Evolutionary conservation across 1,284 basidiomycete species (phyloP).

Genomic region (Taiwanofungus camphoratus): DNA sequence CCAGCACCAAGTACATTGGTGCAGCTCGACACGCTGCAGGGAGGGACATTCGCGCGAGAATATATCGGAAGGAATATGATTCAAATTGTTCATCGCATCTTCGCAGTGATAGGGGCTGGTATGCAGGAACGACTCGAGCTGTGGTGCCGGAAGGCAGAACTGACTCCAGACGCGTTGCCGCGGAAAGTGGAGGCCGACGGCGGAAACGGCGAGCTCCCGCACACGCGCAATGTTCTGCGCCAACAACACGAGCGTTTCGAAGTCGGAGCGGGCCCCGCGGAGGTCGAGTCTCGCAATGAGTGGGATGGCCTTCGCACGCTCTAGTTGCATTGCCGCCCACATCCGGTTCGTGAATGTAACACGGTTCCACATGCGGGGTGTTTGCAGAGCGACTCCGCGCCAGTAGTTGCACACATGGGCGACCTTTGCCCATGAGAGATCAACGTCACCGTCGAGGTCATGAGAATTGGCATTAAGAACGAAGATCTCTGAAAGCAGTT

Average conservation of each 20-base stretch:
- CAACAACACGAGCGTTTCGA: not conserved
- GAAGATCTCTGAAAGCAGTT: conserved; percentile 8
- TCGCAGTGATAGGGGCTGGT: not conserved
- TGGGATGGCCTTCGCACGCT: conserved; percentile 5
- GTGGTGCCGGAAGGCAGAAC: conserved; percentile 2
- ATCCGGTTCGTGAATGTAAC: conserved; percentile 3
- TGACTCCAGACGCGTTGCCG: not conserved
- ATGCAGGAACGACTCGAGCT: conserved; percentile 6
- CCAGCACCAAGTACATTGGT: conserved; percentile 9
- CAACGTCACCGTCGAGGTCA: not conserved
- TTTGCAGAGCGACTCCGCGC: conserved; percentile 3
- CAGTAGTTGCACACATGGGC: conserved; percentile 6
- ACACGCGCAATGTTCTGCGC: conserved; percentile 3
- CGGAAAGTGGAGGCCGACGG: not conserved
- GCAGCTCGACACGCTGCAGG: conserved; percentile 5
- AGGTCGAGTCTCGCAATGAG: conserved; percentile 3
- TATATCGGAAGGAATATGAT: conserved; percentile 1
- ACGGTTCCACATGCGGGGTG: conserved; percentile 4
- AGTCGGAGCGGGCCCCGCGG: not conserved
- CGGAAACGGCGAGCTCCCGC: conserved; percentile 1
- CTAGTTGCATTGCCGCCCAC: conserved; percentile 4
- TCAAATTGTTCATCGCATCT: not conserved
- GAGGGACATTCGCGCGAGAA: conserved; percentile 4
- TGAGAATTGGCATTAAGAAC: not conserved
- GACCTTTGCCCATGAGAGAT: conserved; percentile 1